These are phyloP conservation scores for Tubosaeta sp. DNA, from an alignment of 768 basidiomycete genomes.

Conservation along the genomic window DNA sequence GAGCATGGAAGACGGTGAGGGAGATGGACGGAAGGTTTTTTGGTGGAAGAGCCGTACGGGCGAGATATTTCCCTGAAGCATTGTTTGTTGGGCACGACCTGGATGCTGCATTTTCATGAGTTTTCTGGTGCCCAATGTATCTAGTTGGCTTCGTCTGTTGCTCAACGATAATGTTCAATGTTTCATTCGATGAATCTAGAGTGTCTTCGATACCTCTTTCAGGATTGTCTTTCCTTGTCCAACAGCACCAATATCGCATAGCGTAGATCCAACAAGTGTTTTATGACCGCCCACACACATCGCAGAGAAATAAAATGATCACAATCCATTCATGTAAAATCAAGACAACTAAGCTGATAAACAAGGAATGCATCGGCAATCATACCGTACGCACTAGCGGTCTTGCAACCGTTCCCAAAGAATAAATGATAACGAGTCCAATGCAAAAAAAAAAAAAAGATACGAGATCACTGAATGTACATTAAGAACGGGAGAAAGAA, in stretches of 20 bases:
- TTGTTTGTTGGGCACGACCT: constrained; percentile 49
- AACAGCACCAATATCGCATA: too few relatives aligned
- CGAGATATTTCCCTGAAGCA: constrained; percentile 73
- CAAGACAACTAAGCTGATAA: constrained; percentile 2
- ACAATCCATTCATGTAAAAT: constrained; percentile 16
- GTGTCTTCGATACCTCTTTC: too few relatives aligned
- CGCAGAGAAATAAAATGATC: not conserved
- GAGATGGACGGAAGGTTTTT: constrained; percentile 93
- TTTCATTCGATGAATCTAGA: not conserved
- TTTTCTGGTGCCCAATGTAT: not conserved
- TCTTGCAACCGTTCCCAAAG: constrained; percentile 18
- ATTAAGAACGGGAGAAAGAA: not conserved
- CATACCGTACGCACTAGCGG: constrained; percentile 21
- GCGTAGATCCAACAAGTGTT: too few relatives aligned
- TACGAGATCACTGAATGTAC: constrained; percentile 6
- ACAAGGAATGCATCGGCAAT: constrained; percentile 19
- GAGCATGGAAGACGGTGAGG: constrained; percentile 93
- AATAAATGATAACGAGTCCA: constrained; percentile 13
- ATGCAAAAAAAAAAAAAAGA: constrained; percentile 11
- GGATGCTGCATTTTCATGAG: constrained; percentile 35
- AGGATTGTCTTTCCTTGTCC: too few relatives aligned
- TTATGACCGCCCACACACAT: too few relatives aligned
- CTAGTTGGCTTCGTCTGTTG: not conserved
- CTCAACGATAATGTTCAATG: not conserved
- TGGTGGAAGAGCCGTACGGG: constrained; percentile 78